Conservation (phyloP, 108 stramenopile species). For the Cyclostephanos tholiformis region DNA sequence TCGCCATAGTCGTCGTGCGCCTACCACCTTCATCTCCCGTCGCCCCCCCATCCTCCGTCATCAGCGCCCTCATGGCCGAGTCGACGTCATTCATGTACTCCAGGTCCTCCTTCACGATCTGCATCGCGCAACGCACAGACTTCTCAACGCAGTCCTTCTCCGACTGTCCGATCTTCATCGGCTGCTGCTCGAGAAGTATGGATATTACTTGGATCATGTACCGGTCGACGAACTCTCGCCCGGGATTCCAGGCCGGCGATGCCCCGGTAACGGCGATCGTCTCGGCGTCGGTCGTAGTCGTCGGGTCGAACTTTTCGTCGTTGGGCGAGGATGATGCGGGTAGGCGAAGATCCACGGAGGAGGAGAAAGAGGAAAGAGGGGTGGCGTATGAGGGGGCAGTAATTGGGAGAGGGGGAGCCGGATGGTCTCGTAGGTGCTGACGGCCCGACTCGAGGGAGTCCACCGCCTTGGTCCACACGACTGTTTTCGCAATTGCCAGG, state of each 20-base stretch:
- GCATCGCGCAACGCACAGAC: constrained; percentile 55
- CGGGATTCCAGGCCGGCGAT: constrained; percentile 7
- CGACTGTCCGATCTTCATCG: constrained; percentile 66
- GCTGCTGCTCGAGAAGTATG: constrained; percentile 85
- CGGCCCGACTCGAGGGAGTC: constrained; percentile 68
- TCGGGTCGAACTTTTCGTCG: neutral
- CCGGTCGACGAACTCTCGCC: constrained; percentile 69
- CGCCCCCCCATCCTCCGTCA: constrained; percentile 12
- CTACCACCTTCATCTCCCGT: neutral
- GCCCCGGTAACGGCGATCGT: neutral
- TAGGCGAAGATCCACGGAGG: neutral
- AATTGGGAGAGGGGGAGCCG: constrained; percentile 3
- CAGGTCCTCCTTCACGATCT: constrained; percentile 71
- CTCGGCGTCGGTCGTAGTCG: neutral
- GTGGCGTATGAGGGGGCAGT: neutral
- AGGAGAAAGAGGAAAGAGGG: neutral
- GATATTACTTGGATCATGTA: constrained; percentile 78
- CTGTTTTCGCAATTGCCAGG: constrained; percentile 20
- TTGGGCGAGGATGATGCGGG: neutral
- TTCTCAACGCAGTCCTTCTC: constrained; percentile 87
- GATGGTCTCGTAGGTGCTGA: constrained; percentile 19
- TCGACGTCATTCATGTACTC: constrained; percentile 18
- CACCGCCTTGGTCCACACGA: constrained; percentile 83
- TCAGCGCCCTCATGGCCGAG: neutral
- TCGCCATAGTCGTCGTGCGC: too few species aligned